Base-by-base conservation (phyloP, 1,284 basidiomycete species). In the Cutaneotrichosporon daszewskae region DNA sequence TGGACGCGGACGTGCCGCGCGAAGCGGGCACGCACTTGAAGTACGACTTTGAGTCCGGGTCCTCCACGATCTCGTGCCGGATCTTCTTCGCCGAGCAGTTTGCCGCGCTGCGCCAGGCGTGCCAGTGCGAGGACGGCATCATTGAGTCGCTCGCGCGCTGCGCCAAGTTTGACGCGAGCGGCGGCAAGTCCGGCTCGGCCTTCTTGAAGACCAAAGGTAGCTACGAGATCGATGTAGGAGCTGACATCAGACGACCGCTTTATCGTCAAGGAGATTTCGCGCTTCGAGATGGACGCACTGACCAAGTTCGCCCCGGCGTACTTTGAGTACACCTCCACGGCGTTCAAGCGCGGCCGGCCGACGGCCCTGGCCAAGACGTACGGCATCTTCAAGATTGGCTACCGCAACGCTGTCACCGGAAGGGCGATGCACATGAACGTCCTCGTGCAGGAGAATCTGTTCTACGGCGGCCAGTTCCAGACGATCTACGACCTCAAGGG, bases 81-180 rank as follows among this genome's bases (percentile, higher is more conserved):
- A 85, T 97, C 53, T 80, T 98, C 44, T 97, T 91, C 66, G 90
- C 92, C 0, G 91, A 98, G 67, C 91, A 97, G 66, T 99, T 99
- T 57, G 92, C 97, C 59, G 89, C 89, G 5, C 72, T 99, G 32
- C 82, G 95, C 16, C 78, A 87, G 38, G 89, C 84, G 12, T 97
- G 94, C 58, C 87, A 89, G 51, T 96, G 91, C 63, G 88, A 94
- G 57, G 85, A 84, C 60, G 88, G 85, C 56, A 87, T 97, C 73
- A 80, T 97, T 35, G 91, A 96, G 64, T 92, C 87, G 1, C 75
- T 99, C 6, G 84, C 94, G 2, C 78, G 95, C 8, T 98, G 95
- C 66, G 79, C 94, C 58, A 95, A 95, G 66, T 99, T 94, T 85
- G 85, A 98, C 64, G 85, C 89, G 2, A 85, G 79, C 43, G 95